These are phyloP conservation scores for Helicosporidium sp. DNA, from an alignment of 139 green algal species.

Conservation along the genomic window DNA sequence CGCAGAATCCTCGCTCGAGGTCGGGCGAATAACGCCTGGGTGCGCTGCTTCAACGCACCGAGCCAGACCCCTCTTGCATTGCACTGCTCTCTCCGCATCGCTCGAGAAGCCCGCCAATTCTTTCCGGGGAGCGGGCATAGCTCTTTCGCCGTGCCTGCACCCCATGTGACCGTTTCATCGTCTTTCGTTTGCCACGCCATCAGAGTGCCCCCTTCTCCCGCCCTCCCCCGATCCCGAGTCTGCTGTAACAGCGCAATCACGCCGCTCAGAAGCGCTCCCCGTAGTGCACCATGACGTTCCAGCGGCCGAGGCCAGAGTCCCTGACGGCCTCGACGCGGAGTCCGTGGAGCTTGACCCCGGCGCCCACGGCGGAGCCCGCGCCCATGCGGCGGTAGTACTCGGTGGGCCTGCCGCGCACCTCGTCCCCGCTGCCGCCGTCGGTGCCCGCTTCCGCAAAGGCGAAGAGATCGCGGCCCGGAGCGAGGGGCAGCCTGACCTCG, in stretches of 20 bases:
- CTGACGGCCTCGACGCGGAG: conserved; percentile 58
- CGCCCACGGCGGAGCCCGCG: conserved; percentile 47
- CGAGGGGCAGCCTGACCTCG: conserved; percentile 60
- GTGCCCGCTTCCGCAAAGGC: conserved; percentile 67
- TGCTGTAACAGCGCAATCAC: conserved; percentile 1
- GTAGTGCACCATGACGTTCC: conserved; percentile 56
- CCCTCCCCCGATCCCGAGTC: no score
- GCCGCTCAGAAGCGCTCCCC: conserved; percentile 75
- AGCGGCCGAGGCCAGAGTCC: conserved; percentile 66
- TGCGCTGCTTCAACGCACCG: no score
- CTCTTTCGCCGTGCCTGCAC: no score
- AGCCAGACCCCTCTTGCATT: no score
- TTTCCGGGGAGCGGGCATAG: no score
- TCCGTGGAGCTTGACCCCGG: conserved; percentile 60
- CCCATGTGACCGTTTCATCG: conserved; percentile 1
- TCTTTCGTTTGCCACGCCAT: no score
- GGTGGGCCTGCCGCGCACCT: conserved; percentile 68
- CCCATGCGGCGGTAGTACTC: conserved; percentile 77
- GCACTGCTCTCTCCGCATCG: no score
- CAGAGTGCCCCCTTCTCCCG: no score
- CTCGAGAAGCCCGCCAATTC: no score
- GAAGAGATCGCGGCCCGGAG: conserved; percentile 52
- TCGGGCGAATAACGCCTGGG: no score
- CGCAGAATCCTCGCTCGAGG: no score
- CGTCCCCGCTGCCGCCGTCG: conserved; percentile 56